These are phyloP conservation scores for Helichrysum umbraculigerum DNA, from an alignment of 129 eudicot genomes.

Conservation along the genomic window DNA sequence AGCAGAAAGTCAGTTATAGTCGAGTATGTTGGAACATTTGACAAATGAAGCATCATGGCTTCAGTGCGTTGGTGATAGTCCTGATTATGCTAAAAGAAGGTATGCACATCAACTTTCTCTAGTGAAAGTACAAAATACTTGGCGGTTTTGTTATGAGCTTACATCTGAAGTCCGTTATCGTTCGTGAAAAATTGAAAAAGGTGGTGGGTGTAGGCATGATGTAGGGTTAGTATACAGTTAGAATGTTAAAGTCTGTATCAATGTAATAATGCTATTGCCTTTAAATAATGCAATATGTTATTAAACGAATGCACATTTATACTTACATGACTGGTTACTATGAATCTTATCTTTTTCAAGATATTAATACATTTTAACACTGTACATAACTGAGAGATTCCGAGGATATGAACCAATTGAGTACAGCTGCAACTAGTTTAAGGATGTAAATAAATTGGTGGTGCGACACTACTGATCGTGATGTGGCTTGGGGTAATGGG, in stretches of 20 bases:
- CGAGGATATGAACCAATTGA: background rate
- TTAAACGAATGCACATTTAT: background rate
- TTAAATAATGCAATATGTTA: background rate
- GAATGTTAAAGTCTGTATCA: background rate
- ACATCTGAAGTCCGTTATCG: background rate
- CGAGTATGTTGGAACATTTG: constrained; percentile 5
- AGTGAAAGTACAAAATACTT: background rate
- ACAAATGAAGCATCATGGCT: constrained; percentile 21
- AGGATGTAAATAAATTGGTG: background rate
- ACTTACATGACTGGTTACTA: background rate
- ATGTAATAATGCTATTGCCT: constrained; percentile 16
- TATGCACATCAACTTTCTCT: constrained; percentile 10
- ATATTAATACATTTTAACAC: background rate
- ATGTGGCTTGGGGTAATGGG: background rate
- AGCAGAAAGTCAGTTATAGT: constrained; percentile 1
- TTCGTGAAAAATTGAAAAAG: constrained; percentile 13
- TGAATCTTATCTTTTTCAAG: background rate
- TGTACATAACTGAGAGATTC: background rate
- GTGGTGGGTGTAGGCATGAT: background rate
- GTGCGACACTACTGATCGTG: background rate
- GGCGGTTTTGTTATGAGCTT: background rate
- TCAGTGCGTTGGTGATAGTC: background rate
- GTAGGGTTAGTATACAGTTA: constrained; percentile 2
- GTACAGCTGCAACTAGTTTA: background rate
- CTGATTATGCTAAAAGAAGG: constrained; percentile 14